Evolutionary conservation across 2,329 filamentous ascomycete genomes (phyloP), one percentile per base, ranked within the genome.

Genomic region (Apiospora arundinis): DNA sequence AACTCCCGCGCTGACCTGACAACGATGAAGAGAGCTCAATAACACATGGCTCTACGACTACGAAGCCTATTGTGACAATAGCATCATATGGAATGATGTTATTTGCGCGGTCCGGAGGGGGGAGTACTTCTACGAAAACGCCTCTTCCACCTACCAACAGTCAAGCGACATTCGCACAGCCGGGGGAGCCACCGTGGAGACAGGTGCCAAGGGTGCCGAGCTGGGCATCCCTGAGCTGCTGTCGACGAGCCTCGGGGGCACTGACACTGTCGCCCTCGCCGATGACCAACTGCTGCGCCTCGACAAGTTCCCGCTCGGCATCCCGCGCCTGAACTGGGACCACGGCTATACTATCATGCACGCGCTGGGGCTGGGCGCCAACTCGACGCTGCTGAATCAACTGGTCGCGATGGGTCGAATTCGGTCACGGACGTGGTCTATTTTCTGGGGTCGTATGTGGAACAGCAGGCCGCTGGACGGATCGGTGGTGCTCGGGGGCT

Each of bases 31-130:
- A 42, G 56, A 65, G 28, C 56, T 81, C 12, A 81, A 80, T 23
- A 81, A 80, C 6, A 81, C 78, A 1, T 80, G 74, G 70, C 74
- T 80, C 25, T 80, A 80, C 73, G 74, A 80, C 66, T 49, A 74
- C 1, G 68, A 79, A 6, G 60, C 73, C 8, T 72, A 73, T 52
- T 81, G 78, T 63, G 74, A 77, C 68, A 67, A 73, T 0, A 74
- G 71, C 0, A 73, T 78, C 2, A 75, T 78, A 25, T 77, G 73
- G 69, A 78, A 76, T 68, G 76, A 78, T 4, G 42, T 69, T 25
- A 76, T 79, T 1, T 81, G 79, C 68, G 63, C 74, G 1, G 69
- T 78, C 0, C 76, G 78, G 21, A 72, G 76, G 42, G 75, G 78
- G 0, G 73, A 73, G 0, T 63, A 71, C 4, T 77, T 74, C n/a